Base-by-base conservation (phyloP, 129 eudicot genomes). In the Pittosporum tobira region DNA sequence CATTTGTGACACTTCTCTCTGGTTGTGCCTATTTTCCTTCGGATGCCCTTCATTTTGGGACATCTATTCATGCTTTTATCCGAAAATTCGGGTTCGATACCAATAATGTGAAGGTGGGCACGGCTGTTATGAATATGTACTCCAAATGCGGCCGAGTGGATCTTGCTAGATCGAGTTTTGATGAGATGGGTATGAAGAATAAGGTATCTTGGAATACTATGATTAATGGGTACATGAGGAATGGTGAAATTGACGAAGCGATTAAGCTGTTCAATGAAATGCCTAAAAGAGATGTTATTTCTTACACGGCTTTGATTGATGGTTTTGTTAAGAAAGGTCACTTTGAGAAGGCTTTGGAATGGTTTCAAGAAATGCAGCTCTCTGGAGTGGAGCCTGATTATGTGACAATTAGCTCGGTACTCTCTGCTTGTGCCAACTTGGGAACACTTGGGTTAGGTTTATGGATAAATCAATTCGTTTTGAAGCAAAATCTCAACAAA, bases 131-230 rank as follows among this genome's bases (percentile, higher is more conserved):
- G 26, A 80, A 87, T 49, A 69, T 87, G 85, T 87, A 83, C 44
- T 75, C 81, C 21, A 87, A 83, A 61, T 75, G 81, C 29, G 78
- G 81, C 21, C 45, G 66, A 5, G 48, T 80, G 51, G 79, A 63
- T 36, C 63, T 70, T 22, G 88, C 93, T 15, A 63, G 75, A 20
- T 55, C 63, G 70, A 46, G 73, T 34, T 87, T 87, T 75, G 74
- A 68, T 43, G 81, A 70, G 16, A 69, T 87, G 76, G 51, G 57
- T 42, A 51, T 43, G 8, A 83, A 57, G 70, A 83, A 80, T 70
- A 74, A 65, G 61, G 83, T 87, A 3, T 71, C 96, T 58, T 87
- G 96, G 96, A 87, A 87, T 25, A 83, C 85, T 40, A 57, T 83
- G 77, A 71, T 87, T 36, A 47, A 77, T 68, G 96, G 88, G 73